Base-by-base conservation (phyloP, 768 basidiomycete genomes). In the Kondoa subrosea region DNA sequence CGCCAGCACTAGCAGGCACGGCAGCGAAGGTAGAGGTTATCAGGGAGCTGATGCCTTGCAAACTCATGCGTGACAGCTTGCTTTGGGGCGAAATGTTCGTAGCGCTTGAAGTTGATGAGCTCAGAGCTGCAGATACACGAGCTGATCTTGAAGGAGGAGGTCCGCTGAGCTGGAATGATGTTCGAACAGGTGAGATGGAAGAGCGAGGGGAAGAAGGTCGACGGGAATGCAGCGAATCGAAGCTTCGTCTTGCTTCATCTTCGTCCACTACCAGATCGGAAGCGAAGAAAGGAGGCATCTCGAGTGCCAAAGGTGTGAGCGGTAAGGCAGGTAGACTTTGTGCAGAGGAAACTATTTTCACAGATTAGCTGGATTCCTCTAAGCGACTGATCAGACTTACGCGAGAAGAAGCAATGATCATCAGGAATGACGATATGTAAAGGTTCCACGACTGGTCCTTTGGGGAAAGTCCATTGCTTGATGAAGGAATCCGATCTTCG, bases 291-390 rank as follows among this genome's bases (percentile, higher is more conserved):
- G 69, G 59, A 1, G 69, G 68, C 4, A 66, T 26, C 4, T 70
- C 67, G 31, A 70, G 32, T 3, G 50, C 67, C 31, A n/a, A 33
- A 8, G 57, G 25, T 1, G 50, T 40, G 16, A 70, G 21, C 2
- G 69, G 69, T 27, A 70, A 34, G 2, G 69, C 61, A 15, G 69
- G 69, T n/a, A 70, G 67, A 21, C n/a, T n/a, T 31, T 58, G 59
- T 17, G 58, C 66, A 31, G 56, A 25, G 29, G 40, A 60, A 27
- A 70, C 33, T n/a, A 40, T 29, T 27, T 26, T 63, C 61, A 63
- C 15, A 3, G 33, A 65, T 50, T 27, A 2, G n/a, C 33, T 50
- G n/a, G 68, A 68, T 60, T 56, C 32, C 17, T 70, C 68, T n/a
- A 25, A 40, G 30, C 12, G 62, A n/a, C 26, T 29, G 16, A 27